Evolutionary conservation across 768 basidiomycete genomes (phyloP), one percentile per base, ranked within the genome.

Genomic region (Trametes gibbosa): DNA sequence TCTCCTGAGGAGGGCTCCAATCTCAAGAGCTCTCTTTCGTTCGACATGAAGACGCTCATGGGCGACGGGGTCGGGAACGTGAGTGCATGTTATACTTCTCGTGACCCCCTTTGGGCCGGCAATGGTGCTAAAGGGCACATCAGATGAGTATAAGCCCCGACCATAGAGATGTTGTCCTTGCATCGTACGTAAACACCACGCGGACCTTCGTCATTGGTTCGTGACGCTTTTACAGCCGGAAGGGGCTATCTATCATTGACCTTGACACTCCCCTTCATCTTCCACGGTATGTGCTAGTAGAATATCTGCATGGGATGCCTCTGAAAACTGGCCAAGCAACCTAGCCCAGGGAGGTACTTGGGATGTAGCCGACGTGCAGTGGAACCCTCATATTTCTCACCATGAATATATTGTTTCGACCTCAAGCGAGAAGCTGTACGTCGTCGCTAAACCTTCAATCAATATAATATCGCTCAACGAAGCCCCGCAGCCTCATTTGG

Each of bases 291-390:
- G 64, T 62, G 12, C 19, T n/a, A 8, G 19, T n/a, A 1, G 17
- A 14, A 13, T 6, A 5, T 0, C 5, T 14, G 24, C 21, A 16
- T 2, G 7, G 21, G 12, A 19, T 17, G 14, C 13, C 29, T 53
- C 24, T 61, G 21, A 12, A 7, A 1, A 4, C 3, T n/a, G 7
- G 19, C 16, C 1, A 1, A 70, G 69, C 13, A 98, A 96, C 69
- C 81, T 99, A 9, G 96, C 96, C 14, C 95, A 99, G 74, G 93
- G 94, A 2, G 95, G 95, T 1, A 92, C 91, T 5, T 98, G 95
- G 93, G 92, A 96, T 66, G 94, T 97, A 12, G 90, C 91, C 0
- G 91, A 95, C 66, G 90, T 94, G 0, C 90, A 92, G 64, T 95
- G 92, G 93, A 94, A 93, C 62, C 93, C 93, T 0, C 93, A 95